Evolutionary conservation across 2,329 filamentous ascomycete species (phyloP).

Genomic region (Leptodontidium sp.): DNA sequence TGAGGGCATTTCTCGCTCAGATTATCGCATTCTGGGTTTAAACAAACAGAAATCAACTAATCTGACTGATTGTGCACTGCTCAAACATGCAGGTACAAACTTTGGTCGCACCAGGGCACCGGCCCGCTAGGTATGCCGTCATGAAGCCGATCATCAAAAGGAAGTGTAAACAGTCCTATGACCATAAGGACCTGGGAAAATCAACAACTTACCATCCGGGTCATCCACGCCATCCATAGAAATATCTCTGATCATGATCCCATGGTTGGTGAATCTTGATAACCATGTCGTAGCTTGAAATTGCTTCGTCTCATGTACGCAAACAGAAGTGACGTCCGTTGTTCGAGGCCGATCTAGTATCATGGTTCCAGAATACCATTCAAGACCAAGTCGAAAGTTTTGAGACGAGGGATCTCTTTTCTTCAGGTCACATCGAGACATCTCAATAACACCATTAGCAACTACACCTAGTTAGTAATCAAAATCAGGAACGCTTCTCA

Average conservation of each 20-base stretch:
- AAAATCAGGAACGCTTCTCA: not conserved
- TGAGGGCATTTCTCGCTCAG: too few species aligned
- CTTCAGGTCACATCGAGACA: not conserved
- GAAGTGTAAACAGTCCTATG: too few species aligned
- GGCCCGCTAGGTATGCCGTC: too few species aligned
- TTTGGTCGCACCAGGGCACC: too few species aligned
- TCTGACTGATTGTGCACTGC: too few species aligned
- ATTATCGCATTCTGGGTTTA: too few species aligned
- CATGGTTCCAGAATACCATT: not conserved
- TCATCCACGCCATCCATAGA: not conserved
- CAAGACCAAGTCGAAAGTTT: not conserved
- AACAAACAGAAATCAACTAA: too few species aligned
- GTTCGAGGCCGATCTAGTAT: not conserved
- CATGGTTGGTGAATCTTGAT: conserved; percentile 9
- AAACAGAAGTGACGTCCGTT: conserved; percentile 29
- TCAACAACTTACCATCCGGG: not conserved
- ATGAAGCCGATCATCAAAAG: too few species aligned
- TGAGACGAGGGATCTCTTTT: not conserved
- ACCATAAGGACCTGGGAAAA: too few species aligned
- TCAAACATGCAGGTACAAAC: too few species aligned
- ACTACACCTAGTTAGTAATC: not conserved
- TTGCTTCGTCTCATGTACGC: conserved; percentile 14
- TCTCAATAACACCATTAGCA: not conserved
- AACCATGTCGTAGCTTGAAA: conserved; percentile 32
- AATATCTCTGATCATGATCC: conserved; percentile 28